Conservation (phyloP, 2,329 filamentous ascomycete genomes). For the Fusarium redolens region DNA sequence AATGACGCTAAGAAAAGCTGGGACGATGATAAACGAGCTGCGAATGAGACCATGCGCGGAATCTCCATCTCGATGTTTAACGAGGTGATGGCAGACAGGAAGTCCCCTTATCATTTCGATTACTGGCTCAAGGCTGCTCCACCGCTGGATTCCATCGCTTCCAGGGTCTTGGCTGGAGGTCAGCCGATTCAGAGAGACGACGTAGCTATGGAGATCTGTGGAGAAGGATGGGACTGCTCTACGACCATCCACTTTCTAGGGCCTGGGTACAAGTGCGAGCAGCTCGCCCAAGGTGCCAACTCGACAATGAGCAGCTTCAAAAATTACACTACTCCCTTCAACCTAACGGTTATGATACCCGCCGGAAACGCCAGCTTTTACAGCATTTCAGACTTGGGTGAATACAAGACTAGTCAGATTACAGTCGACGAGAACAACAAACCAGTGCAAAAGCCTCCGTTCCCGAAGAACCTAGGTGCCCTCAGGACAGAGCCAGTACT, state of each 20-base stretch:
- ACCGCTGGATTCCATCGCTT: conserved; percentile 22
- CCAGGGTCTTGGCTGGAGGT: conserved; percentile 24
- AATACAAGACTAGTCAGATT: conserved; percentile 23
- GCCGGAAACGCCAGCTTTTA: conserved; percentile 26
- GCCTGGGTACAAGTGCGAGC: conserved; percentile 35
- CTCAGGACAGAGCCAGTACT: conserved; percentile 32
- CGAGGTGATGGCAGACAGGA: not conserved
- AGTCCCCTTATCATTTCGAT: conserved; percentile 13
- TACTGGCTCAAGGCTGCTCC: conserved; percentile 29
- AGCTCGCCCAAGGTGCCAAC: conserved; percentile 5
- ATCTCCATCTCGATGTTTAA: conserved; percentile 32
- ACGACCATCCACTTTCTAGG: conserved; percentile 33
- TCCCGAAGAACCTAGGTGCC: conserved; percentile 24
- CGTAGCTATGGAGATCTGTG: conserved; percentile 28
- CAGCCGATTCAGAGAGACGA: conserved; percentile 26
- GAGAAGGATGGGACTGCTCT: conserved; percentile 35
- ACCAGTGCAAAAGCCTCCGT: conserved; percentile 11
- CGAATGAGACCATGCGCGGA: conserved; percentile 16
- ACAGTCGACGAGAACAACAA: not conserved
- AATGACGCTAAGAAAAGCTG: conserved; percentile 24
- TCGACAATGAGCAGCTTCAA: conserved; percentile 8
- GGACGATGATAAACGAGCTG: conserved; percentile 7
- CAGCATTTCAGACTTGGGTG: conserved; percentile 14
- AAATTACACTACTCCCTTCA: conserved; percentile 17
- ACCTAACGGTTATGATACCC: conserved; percentile 21